Evolutionary conservation across 129 eudicot genomes (phyloP).

Genomic region (Flaveria sonorensis): DNA sequence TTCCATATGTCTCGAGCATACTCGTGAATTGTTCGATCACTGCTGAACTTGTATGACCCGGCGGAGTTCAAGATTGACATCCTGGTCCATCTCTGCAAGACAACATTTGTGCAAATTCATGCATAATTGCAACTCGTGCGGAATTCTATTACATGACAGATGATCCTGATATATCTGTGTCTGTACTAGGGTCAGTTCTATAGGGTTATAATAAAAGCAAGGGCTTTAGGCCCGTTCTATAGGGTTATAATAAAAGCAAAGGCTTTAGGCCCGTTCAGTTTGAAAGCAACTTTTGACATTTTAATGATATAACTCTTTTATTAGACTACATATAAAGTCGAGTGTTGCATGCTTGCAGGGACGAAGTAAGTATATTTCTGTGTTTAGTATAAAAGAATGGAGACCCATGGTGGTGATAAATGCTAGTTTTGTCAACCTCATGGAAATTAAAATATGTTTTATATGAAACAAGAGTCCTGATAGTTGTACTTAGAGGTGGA

Average conservation of each 20-base stretch:
- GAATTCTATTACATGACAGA: neutral
- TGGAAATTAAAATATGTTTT: neutral
- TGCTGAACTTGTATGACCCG: conserved; percentile 93
- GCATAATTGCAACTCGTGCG: neutral
- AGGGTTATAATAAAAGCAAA: too few relatives aligned
- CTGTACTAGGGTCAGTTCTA: neutral
- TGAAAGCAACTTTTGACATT: neutral
- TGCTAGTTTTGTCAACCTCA: neutral
- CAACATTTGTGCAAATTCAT: conserved; percentile 22
- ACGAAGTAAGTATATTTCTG: neutral
- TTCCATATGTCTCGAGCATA: conserved; percentile 93
- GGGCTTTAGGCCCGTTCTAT: neutral
- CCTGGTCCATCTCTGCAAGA: conserved; percentile 85
- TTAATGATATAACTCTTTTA: conserved; percentile 1
- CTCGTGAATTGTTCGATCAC: conserved; percentile 89
- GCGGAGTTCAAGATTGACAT: conserved; percentile 96
- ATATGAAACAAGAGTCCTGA: conserved; percentile 4
- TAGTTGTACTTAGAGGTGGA: neutral
- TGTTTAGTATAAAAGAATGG: neutral
- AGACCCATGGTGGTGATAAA: neutral
- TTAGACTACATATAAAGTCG: neutral
- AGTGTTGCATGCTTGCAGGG: neutral
- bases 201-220: neutral
- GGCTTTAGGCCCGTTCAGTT: too few relatives aligned
- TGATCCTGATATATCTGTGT: neutral